These are phyloP conservation scores for Bolboschoenoplectus hybrid DNA, from an alignment of 202 grass and related monocot species.

Conservation along the genomic window DNA sequence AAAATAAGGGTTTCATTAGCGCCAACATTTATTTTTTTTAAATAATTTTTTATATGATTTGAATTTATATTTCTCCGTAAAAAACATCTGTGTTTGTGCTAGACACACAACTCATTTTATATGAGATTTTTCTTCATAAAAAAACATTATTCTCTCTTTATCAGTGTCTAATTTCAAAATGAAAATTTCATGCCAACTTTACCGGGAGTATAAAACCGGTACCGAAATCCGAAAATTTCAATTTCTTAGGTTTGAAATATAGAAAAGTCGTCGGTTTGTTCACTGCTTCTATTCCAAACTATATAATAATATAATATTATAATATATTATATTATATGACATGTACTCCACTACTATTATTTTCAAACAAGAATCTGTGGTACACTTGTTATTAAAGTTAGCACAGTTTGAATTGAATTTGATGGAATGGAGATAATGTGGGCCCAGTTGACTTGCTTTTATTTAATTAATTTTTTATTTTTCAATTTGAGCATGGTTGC, in stretches of 20 bases:
- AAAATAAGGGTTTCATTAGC: no score
- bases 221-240: neutral
- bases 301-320: neutral
- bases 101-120: neutral
- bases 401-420: neutral
- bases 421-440: neutral
- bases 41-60: no score
- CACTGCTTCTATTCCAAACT: conserved; percentile 10
- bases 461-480: neutral
- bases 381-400: neutral
- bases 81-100: no score
- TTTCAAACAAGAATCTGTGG: conserved; percentile 6
- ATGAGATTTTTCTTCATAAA: neutral
- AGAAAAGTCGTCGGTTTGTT: neutral
- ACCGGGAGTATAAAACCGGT: neutral
- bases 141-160: neutral
- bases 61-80: no score
- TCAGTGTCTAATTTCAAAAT: neutral
- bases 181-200: neutral
- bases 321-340: neutral
- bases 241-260: conserved; percentile 8
- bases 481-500: neutral
- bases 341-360: conserved; percentile 7
- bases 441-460: conserved; percentile 1
- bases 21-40: no score